Evolutionary conservation across 2,329 filamentous ascomycete genomes (phyloP), one percentile per base, ranked within the genome.

Genomic region (Fusarium sp.): DNA sequence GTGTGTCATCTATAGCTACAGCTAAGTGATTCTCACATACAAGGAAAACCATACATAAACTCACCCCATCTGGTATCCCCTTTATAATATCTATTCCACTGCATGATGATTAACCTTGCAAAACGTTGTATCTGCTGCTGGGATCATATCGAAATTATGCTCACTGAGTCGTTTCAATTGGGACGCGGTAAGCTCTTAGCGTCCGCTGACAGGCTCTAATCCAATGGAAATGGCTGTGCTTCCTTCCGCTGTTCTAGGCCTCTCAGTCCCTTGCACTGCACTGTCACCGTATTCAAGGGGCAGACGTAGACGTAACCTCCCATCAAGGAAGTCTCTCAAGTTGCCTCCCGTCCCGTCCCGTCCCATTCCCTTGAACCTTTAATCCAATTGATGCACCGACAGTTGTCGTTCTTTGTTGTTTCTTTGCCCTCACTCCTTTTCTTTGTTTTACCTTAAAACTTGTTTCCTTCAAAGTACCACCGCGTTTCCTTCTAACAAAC

Each of bases 161-260:
- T 64, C 49, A 54, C 34, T n/a, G 34, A 5, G 18, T 47, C 27
- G 51, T 61, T 59, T 61, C 59, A 55, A 53, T 71, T 66, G 42
- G 57, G 46, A 63, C 51, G 45, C 63, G 63, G 63, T 30, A 62
- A 45, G 53, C 44, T 50, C 34, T 68, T 71, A 70, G 67, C 63
- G 63, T 42, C 63, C 57, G 47, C 47, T 42, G 24, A 25, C 32
- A 20, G 18, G 32, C 25, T 52, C 9, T 34, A n/a, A 38, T 38
- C 34, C 34, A n/a, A 38, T 38, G 34, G 34, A 38, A 38, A 38
- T 38, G 34, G 34, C 34, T 38, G 34, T 38, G 34, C 22, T 51
- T n/a, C 32, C 32, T 25, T 34, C 32, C 12, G 18, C 22, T 40
- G 24, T 40, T 52, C 22, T 52, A 18, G 29, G 7, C 47, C 24